A percentile compares a stretch with the other conserved stretches of the same genome.
These are phyloP conservation scores for Linaria vulgaris DNA, from an alignment of 257 asterid species.

Conservation along the genomic window DNA sequence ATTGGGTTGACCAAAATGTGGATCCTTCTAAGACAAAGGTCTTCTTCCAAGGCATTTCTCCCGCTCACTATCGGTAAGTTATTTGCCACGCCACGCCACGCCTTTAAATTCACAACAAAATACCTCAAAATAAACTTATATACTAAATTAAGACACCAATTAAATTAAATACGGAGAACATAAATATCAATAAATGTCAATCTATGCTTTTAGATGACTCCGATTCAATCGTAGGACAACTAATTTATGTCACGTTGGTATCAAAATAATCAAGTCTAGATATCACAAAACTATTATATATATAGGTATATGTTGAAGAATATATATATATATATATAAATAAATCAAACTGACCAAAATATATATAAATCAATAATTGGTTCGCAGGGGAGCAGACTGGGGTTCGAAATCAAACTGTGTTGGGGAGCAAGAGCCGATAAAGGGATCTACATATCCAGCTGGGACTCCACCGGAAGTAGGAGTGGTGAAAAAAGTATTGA, in stretches of 20 bases:
- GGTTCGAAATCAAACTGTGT: conserved; percentile 13
- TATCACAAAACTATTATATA: no score
- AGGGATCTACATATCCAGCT: conserved; percentile 16
- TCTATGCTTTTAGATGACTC: no score
- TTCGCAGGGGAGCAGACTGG: conserved; percentile 3
- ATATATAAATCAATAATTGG: no score
- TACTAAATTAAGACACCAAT: neutral
- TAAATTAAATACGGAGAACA: no score
- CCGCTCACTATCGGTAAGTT: conserved; percentile 61
- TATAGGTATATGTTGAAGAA: no score
- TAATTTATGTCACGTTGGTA: no score
- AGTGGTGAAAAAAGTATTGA: conserved; percentile 11
- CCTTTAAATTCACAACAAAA: neutral
- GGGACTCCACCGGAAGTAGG: conserved; percentile 7
- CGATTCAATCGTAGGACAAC: no score
- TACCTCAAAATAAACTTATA: neutral
- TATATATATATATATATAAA: no score
- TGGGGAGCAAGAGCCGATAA: conserved; percentile 1
- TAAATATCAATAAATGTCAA: no score
- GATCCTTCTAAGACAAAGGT: conserved; percentile 59
- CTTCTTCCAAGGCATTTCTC: conserved; percentile 73
- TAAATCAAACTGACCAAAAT: no score
- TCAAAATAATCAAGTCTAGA: no score
- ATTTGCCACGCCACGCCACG: neutral
- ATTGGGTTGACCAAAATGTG: conserved; percentile 60